phyloP scores from a whole-genome alignment of 1,284 basidiomycete genomes.

The Caloboletus firmus region DNA sequence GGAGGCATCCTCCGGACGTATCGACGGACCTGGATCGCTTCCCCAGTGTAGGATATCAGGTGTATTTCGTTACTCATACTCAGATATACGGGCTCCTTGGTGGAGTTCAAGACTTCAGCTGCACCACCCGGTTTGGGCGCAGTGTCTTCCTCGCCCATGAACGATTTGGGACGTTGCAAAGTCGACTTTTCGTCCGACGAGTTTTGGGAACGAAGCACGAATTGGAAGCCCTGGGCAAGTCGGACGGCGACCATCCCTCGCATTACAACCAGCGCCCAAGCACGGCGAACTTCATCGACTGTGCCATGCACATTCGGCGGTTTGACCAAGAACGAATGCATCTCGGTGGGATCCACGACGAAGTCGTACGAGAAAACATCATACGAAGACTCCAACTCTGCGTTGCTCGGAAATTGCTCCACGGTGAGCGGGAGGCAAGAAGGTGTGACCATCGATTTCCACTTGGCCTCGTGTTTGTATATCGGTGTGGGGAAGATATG shows the following conservation, averaged over 20 bases:
- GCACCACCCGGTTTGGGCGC: conserved; percentile 64
- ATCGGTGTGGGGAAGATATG: conserved; percentile 78
- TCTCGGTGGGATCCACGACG: conserved; percentile 73
- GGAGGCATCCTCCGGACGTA: conserved; percentile 78
- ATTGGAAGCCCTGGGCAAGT: conserved; percentile 95
- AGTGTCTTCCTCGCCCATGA: conserved; percentile 54
- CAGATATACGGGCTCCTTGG: conserved; percentile 81
- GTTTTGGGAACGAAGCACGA: conserved; percentile 61
- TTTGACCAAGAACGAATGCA: conserved; percentile 78
- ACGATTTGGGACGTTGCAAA: conserved; percentile 55
- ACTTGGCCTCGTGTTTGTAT: conserved; percentile 90
- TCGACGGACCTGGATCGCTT: conserved; percentile 84
- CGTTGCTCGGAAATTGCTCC: conserved; percentile 79
- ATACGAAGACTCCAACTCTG: conserved; percentile 78
- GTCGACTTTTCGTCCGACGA: conserved; percentile 31
- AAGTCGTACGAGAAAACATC: conserved; percentile 82
- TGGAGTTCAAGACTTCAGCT: conserved; percentile 66
- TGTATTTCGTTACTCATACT: conserved; percentile 97
- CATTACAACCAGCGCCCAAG: conserved; percentile 85
- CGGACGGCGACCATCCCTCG: conserved; percentile 92
- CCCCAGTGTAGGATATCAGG: conserved; percentile 83
- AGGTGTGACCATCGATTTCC: conserved; percentile 84
- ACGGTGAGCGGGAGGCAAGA: conserved; percentile 90
- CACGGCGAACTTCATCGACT: conserved; percentile 57
- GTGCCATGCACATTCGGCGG: conserved; percentile 51